phyloP scores from a whole-genome alignment of 352 stramenopile genomes.

The Pythium aphanidermatum region DNA sequence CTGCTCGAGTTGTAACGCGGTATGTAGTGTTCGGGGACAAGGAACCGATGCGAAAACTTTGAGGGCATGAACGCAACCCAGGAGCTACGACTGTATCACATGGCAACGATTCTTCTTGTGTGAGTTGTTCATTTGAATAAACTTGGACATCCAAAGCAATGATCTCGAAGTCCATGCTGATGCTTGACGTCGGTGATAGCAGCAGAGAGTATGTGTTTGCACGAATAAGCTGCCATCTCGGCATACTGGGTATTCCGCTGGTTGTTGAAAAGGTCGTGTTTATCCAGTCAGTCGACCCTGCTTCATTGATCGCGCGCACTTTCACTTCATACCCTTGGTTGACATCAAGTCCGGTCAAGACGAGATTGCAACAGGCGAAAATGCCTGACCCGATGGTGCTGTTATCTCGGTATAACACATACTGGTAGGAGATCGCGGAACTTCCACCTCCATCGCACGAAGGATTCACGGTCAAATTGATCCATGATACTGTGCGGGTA shows the following conservation, averaged over 20 bases:
- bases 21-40: slow-evolving; percentile 26
- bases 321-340: slow-evolving; percentile 26
- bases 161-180: slow-evolving; percentile 31
- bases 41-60: slow-evolving; percentile 6
- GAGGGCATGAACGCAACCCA: slow-evolving; percentile 6
- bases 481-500: slow-evolving; percentile 14
- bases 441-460: slow-evolving; percentile 38
- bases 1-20: slow-evolving; percentile 17
- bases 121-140: background rate
- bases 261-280: slow-evolving; percentile 24
- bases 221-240: slow-evolving; percentile 15
- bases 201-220: slow-evolving; percentile 39
- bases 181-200: slow-evolving; percentile 11
- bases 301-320: slow-evolving; percentile 26
- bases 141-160: slow-evolving; percentile 22
- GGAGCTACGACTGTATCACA: slow-evolving; percentile 7
- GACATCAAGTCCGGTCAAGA: slow-evolving; percentile 20
- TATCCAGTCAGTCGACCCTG: slow-evolving; percentile 12
- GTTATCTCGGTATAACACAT: slow-evolving; percentile 13
- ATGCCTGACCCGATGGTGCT: slow-evolving; percentile 12
- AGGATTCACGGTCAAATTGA: slow-evolving; percentile 31
- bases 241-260: slow-evolving; percentile 22
- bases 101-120: slow-evolving; percentile 2
- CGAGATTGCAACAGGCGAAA: slow-evolving; percentile 42
- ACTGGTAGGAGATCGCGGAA: slow-evolving; percentile 27